phyloP scores from a whole-genome alignment of 2,329 filamentous ascomycete species.

The Cladophialophora exuberans region DNA sequence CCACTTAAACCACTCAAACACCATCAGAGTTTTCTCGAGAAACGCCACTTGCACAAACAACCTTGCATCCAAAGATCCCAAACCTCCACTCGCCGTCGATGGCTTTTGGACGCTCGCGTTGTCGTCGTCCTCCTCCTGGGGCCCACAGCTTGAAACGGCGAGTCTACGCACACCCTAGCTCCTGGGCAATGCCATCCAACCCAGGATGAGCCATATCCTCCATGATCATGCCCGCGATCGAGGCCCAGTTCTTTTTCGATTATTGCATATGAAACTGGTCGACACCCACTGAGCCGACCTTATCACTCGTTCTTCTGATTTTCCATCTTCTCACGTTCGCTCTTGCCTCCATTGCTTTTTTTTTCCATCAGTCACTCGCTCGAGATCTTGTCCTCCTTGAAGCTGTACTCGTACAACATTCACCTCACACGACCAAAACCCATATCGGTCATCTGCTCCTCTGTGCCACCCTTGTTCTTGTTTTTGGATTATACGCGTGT shows the following conservation, averaged over 20 bases:
- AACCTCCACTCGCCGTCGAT: background rate
- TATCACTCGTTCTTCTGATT: conserved; percentile 14
- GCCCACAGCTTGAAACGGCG: conserved; percentile 24
- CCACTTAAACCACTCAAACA: conserved; percentile 8
- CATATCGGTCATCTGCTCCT: background rate
- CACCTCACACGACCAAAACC: background rate
- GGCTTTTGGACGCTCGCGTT: background rate
- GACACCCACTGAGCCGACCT: background rate
- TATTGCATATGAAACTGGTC: conserved; percentile 19
- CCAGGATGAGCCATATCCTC: conserved; percentile 16
- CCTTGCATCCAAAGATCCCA: background rate
- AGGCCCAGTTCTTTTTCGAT: conserved; percentile 10
- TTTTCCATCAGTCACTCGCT: conserved; percentile 19
- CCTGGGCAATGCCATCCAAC: conserved; percentile 10
- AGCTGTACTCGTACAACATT: background rate
- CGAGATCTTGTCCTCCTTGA: background rate
- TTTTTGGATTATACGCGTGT: background rate
- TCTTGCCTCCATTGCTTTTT: conserved; percentile 9
- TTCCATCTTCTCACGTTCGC: conserved; percentile 18
- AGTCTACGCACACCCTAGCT: conserved; percentile 14
- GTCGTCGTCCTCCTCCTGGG: conserved; percentile 5
- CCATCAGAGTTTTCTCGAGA: conserved; percentile 14
- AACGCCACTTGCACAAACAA: conserved; percentile 10
- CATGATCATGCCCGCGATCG: conserved; percentile 12
- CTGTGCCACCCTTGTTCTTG: background rate